Evolutionary conservation across 208 protist genomes (phyloP).

Genomic region (Naegleria gruberi): DNA sequence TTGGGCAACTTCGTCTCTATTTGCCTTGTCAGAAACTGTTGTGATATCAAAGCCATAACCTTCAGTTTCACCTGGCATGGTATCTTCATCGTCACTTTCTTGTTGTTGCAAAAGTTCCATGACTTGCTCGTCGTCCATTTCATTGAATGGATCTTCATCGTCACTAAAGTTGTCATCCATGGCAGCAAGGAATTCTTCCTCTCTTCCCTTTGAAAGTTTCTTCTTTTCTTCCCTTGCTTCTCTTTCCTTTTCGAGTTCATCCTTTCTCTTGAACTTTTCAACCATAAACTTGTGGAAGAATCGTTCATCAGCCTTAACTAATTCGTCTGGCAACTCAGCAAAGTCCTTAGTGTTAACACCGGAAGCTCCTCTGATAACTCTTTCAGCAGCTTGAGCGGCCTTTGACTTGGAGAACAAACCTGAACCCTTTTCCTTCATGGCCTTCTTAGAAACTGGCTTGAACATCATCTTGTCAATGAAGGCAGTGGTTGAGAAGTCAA

Average conservation of each 20-base stretch:
- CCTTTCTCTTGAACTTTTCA: background rate
- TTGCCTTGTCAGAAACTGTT: background rate
- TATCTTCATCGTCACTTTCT: background rate
- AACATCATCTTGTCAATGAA: background rate
- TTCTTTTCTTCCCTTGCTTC: background rate
- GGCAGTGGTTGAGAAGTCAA: background rate
- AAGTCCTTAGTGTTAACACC: background rate
- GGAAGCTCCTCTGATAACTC: background rate
- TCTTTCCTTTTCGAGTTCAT: background rate
- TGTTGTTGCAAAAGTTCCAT: background rate
- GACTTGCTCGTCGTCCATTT: background rate
- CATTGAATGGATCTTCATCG: background rate
- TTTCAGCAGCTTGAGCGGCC: background rate
- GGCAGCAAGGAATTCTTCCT: background rate
- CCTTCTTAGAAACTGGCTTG: background rate
- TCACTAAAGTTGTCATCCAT: background rate
- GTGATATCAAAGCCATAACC: background rate
- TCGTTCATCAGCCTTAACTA: background rate
- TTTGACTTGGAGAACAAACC: background rate
- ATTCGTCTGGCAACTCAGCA: background rate
- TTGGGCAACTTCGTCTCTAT: background rate
- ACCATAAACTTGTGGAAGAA: background rate
- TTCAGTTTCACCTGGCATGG: background rate
- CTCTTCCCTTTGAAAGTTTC: background rate
- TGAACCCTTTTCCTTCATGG: background rate